These are phyloP conservation scores for Themeda triandra DNA, from an alignment of 176 grass and related monocot genomes.

Conservation along the genomic window DNA sequence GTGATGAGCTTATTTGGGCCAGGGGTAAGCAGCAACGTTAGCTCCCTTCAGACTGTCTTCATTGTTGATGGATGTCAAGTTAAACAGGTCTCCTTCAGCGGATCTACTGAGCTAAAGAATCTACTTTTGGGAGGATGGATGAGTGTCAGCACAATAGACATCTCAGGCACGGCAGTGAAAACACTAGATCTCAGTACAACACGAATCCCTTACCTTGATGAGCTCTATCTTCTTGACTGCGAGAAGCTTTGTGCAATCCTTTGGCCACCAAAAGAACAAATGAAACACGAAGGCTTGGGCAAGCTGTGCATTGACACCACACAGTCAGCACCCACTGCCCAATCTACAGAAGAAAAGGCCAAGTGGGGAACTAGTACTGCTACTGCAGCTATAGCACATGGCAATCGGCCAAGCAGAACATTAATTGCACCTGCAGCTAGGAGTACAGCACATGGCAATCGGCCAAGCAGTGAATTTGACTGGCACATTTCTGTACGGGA, in stretches of 20 bases:
- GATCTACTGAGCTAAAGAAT: background rate
- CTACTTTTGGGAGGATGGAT: background rate
- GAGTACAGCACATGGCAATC: background rate
- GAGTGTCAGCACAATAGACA: background rate
- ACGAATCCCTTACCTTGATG: fast-evolving
- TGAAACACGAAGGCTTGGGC: fast-evolving
- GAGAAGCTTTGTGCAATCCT: background rate
- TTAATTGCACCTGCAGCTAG: background rate
- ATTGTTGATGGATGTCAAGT: background rate
- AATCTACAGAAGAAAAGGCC: background rate
- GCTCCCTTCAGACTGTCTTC: background rate
- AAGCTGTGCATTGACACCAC: background rate
- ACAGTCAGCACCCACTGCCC: background rate
- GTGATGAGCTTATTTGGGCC: background rate
- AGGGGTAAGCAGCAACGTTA: background rate
- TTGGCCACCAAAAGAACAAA: background rate
- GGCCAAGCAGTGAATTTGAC: background rate
- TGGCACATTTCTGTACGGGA: background rate
- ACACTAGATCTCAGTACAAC: background rate
- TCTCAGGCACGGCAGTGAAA: constrained; percentile 1
- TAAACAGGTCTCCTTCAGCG: background rate
- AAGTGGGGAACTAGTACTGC: background rate
- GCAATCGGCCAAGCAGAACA: background rate
- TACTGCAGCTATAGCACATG: background rate
- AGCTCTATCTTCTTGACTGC: background rate